Percentiles rank a stretch among this genome's conserved stretches.
Evolutionary conservation across 345 rosid genomes (phyloP).

Genomic region (Rhodomyrtus tomentosa): DNA sequence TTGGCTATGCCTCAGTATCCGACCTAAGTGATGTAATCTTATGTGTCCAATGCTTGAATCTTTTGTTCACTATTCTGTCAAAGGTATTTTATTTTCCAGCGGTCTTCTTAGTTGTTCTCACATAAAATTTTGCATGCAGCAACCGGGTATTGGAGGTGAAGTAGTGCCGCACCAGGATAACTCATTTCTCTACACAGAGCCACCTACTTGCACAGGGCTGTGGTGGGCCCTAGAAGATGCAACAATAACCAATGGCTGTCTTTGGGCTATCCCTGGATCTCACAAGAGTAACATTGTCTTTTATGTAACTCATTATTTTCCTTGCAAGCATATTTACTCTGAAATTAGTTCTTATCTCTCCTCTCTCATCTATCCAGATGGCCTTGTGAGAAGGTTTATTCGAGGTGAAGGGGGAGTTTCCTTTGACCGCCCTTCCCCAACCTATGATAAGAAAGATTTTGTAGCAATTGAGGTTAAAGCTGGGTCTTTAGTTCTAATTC

Average conservation of each 20-base stretch:
- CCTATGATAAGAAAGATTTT: constrained; percentile 73
- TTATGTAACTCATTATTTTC: neutral
- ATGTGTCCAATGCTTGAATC: neutral
- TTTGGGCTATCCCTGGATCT: constrained; percentile 97
- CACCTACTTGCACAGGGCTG: constrained; percentile 81
- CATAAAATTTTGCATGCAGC: constrained; percentile 26
- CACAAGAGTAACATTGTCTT: constrained; percentile 49
- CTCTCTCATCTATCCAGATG: constrained; percentile 39
- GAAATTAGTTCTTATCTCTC: neutral
- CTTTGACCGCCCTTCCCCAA: constrained; percentile 66
- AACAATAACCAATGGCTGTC: constrained; percentile 70
- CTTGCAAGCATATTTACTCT: neutral
- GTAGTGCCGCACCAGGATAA: constrained; percentile 95
- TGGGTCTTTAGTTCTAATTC: constrained; percentile 81
- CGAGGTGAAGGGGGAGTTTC: constrained; percentile 70
- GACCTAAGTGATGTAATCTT: neutral
- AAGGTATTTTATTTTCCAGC: neutral
- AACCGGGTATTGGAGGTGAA: constrained; percentile 98
- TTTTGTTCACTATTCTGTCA: neutral
- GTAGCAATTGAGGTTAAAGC: constrained; percentile 87
- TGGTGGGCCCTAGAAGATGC: constrained; percentile 98
- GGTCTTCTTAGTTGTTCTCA: neutral
- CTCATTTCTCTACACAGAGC: constrained; percentile 82
- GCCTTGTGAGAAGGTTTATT: constrained; percentile 77
- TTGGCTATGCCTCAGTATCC: neutral